Conservation (phyloP, 2,329 filamentous ascomycete species). For the Xylaria sp. region DNA sequence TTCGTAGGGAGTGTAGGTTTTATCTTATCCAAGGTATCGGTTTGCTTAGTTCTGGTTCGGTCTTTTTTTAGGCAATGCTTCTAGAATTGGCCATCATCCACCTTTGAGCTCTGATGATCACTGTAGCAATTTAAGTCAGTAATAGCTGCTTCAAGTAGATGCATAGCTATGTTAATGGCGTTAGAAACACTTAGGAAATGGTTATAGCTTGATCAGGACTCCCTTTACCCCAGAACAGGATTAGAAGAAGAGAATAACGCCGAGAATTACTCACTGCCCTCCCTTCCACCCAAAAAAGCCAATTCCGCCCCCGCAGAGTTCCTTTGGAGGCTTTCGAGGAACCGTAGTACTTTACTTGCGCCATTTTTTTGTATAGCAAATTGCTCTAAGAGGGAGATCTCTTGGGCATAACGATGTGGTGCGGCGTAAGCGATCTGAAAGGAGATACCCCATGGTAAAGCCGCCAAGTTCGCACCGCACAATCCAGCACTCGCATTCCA, state of each 20-base stretch:
- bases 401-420: conserved; percentile 16
- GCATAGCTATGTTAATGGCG: background rate
- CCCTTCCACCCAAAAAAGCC: conserved; percentile 16
- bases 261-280: conserved; percentile 26
- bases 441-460: conserved; percentile 29
- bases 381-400: conserved; percentile 15
- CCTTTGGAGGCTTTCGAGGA: conserved; percentile 32
- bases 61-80: background rate
- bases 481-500: conserved; percentile 30
- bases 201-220: background rate
- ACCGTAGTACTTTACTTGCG: conserved; percentile 15
- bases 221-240: background rate
- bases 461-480: conserved; percentile 30
- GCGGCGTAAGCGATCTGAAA: conserved; percentile 26
- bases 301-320: conserved; percentile 20
- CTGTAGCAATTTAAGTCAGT: conserved; percentile 12
- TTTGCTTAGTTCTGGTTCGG: background rate
- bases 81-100: conserved; percentile 33
- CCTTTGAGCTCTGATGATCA: conserved; percentile 29
- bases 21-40: background rate
- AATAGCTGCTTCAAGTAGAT: background rate
- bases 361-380: conserved; percentile 10
- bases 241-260: background rate
- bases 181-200: background rate
- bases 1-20: background rate